Conservation (phyloP, 2,329 filamentous ascomycete species). For the Penicillium sp. region DNA sequence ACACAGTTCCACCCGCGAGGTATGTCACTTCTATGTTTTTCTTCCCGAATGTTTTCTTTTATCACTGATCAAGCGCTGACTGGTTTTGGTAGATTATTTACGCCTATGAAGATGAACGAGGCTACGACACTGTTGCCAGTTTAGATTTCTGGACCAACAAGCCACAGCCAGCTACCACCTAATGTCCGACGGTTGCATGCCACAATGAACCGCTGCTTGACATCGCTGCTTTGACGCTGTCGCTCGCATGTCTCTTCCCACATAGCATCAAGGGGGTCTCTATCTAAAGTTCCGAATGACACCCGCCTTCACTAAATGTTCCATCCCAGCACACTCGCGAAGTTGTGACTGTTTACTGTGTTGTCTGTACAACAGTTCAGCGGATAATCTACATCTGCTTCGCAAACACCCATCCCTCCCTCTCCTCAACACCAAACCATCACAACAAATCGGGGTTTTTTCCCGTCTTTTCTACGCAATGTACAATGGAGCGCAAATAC, state of each 20-base stretch:
- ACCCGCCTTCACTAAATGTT: neutral
- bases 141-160: conserved; percentile 89
- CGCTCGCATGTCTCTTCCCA: neutral
- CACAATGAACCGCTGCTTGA: neutral
- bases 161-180: conserved; percentile 26
- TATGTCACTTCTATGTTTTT: conserved; percentile 48
- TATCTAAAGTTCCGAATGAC: neutral
- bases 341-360: neutral
- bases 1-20: conserved; percentile 95
- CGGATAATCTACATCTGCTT: neutral
- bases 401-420: neutral
- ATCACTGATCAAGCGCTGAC: conserved; percentile 24
- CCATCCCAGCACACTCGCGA: neutral
- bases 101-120: conserved; percentile 92
- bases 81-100: conserved; percentile 73
- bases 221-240: neutral
- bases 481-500: conserved; percentile 47
- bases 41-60: neutral
- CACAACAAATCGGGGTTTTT: conserved; percentile 6
- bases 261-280: neutral
- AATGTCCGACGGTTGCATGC: neutral
- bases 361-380: neutral
- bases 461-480: conserved; percentile 27
- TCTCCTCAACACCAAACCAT: conserved; percentile 3
- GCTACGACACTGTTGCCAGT: conserved; percentile 89